Evolutionary conservation across 352 stramenopile genomes (phyloP), one percentile per base, ranked within the genome.

Genomic region (Phytophthora vignae): DNA sequence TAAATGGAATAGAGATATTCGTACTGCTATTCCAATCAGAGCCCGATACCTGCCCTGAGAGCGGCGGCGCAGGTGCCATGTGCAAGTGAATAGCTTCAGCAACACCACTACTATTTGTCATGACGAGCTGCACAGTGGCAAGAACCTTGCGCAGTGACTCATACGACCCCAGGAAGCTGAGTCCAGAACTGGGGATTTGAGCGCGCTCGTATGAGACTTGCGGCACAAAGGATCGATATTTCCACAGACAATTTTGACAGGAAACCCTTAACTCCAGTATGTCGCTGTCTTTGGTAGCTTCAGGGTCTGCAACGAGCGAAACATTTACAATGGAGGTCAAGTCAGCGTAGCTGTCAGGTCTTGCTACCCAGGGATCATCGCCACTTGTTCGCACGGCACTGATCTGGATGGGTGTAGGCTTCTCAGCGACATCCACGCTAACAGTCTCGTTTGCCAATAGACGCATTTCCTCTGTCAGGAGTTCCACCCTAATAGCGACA

Each of bases 161-260:
- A 4, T 22, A 21, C 22, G 40, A 44, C 0, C 77, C 77, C 1
- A 78, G 40, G 27, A 86, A 82, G 5, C 17, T 60, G 42, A 76
- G 55, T 8, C 59, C 71, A 10, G 67, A 67, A 38, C 59, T 73
- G 10, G 73, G 72, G 3, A 64, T 36, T 31, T 46, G 49, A 46
- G 79, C 79, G 36, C 76, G 71, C 57, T 84, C 76, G 36, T 88
- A 88, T 21, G 81, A 86, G 7, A 84, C 71, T 2, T 74, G 66
- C 17, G 78, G 76, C n/a, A 86, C 54, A 38, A 71, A 76, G 17
- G n/a, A 25, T 9, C 60, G 25, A 40, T 81, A 82, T 21, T 53
- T 73, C 68, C 78, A 80, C 11, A 55, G 17, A 42, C 79, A 87
- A 25, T 22, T 48, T 3, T 27, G 17, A 48, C 79, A 87, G 8